Conservation (phyloP, 1,139 yeast species). For the Eremothecium gossypii region DNA sequence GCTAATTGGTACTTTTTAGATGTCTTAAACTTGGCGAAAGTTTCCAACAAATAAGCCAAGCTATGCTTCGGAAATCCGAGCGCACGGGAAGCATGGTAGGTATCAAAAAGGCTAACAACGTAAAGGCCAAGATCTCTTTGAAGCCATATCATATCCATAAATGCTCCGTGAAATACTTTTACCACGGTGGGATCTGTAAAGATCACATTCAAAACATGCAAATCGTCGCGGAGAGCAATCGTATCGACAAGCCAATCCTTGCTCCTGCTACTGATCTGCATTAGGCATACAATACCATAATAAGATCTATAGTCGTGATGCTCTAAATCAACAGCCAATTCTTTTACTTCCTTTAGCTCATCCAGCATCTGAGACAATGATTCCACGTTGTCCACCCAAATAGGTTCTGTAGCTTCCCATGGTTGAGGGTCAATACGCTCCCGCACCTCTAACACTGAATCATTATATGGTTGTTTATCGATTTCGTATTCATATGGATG, state of each 20-base stretch:
- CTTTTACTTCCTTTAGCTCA: slow-evolving; percentile 43
- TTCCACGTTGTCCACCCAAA: slow-evolving; percentile 61
- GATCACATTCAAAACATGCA: slow-evolving; percentile 57
- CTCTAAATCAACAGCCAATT: slow-evolving; percentile 91
- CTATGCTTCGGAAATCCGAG: slow-evolving; percentile 76
- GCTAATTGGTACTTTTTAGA: slow-evolving; percentile 93
- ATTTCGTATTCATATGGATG: slow-evolving; percentile 86
- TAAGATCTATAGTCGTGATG: slow-evolving; percentile 91
- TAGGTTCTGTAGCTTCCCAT: slow-evolving; percentile 59
- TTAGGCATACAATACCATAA: slow-evolving; percentile 81
- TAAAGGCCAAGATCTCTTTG: slow-evolving; percentile 93
- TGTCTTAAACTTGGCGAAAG: slow-evolving; percentile 74
- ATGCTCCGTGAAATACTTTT: slow-evolving; percentile 93
- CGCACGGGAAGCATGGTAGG: slow-evolving; percentile 77
- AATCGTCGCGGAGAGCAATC: slow-evolving; percentile 60
- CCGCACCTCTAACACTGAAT: slow-evolving; percentile 36
- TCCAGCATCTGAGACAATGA: slow-evolving; percentile 46
- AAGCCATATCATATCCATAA: slow-evolving; percentile 94
- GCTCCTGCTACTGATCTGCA: slow-evolving; percentile 85
- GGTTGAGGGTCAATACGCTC: slow-evolving; percentile 51
- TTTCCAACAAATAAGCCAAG: slow-evolving; percentile 73
- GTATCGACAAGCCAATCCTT: slow-evolving; percentile 82
- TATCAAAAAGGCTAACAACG: slow-evolving; percentile 83
- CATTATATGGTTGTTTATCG: slow-evolving; percentile 60
- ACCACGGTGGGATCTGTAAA: slow-evolving; percentile 73